Conservation (phyloP, 768 basidiomycete genomes). For the Mycena alexandri region DNA sequence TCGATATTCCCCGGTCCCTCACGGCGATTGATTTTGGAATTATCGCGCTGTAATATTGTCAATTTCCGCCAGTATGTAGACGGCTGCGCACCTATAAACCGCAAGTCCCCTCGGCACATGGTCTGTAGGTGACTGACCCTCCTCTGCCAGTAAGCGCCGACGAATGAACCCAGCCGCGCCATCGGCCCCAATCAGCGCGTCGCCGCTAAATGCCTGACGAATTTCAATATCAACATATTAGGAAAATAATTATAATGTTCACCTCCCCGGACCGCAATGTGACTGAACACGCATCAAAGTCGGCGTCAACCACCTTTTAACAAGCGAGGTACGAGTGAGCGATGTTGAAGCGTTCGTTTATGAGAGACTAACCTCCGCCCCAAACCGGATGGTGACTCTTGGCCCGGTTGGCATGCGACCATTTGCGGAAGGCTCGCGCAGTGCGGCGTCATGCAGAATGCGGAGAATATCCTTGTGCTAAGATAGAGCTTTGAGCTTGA, state of each 20-base stretch:
- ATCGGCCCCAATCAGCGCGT: constrained; percentile 32
- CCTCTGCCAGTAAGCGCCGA: background rate
- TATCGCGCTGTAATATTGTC: background rate
- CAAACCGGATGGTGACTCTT: too few species aligned
- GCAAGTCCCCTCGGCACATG: constrained; percentile 9
- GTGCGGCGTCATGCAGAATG: constrained; percentile 14
- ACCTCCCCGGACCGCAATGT: constrained; percentile 22
- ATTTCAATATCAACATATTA: too few species aligned
- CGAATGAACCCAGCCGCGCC: constrained; percentile 19
- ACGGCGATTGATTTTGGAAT: constrained; percentile 12
- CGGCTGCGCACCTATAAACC: constrained; percentile 8
- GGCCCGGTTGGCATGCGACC: background rate
- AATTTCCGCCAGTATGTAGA: background rate
- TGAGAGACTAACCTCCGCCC: too few species aligned
- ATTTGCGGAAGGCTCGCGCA: constrained; percentile 10
- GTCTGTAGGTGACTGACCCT: background rate
- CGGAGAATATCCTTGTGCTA: constrained; percentile 33
- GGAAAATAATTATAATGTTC: too few species aligned
- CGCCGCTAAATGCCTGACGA: background rate
- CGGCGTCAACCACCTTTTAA: constrained; percentile 15
- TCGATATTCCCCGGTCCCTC: background rate
- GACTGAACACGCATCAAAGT: constrained; percentile 18
- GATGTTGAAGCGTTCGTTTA: too few species aligned
- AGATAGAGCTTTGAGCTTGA: background rate
- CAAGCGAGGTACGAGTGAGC: too few species aligned